Evolutionary conservation across 495 filamentous ascomycete genomes (phyloP).

Genomic region (Saxispiralis lemnorum): DNA sequence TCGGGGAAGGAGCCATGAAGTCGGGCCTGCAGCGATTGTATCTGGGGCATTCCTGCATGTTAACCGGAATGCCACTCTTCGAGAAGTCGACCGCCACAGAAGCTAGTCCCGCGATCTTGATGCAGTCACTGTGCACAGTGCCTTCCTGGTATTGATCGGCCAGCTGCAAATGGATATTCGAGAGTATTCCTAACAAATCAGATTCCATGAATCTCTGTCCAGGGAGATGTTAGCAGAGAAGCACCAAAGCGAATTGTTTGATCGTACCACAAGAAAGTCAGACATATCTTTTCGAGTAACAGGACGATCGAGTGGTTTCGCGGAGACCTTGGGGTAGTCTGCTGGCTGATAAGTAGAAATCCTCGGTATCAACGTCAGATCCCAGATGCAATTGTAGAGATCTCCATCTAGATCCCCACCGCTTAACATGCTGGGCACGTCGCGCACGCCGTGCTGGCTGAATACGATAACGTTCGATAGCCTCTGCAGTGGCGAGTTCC

Average conservation of each 20-base stretch:
- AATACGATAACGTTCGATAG: slow-evolving; percentile 65
- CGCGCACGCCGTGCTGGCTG: slow-evolving; percentile 46
- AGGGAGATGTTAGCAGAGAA: background rate
- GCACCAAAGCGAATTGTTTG: background rate
- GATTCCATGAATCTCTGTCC: slow-evolving; percentile 49
- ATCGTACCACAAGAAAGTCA: slow-evolving; percentile 44
- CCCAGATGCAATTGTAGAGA: slow-evolving; percentile 58
- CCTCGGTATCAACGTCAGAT: slow-evolving; percentile 28
- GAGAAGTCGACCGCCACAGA: slow-evolving; percentile 71
- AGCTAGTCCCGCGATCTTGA: slow-evolving; percentile 47
- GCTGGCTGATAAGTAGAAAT: slow-evolving; percentile 35
- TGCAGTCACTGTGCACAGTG: slow-evolving; percentile 38
- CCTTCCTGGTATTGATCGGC: slow-evolving; percentile 44
- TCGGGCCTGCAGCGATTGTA: slow-evolving; percentile 34
- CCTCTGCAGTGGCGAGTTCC: slow-evolving; percentile 37
- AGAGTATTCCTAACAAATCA: slow-evolving; percentile 55
- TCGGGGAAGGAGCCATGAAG: slow-evolving; percentile 51
- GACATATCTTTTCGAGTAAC: slow-evolving; percentile 47
- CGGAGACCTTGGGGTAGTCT: slow-evolving; percentile 41
- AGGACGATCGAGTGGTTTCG: slow-evolving; percentile 36
- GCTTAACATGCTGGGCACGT: slow-evolving; percentile 56
- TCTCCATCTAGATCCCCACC: slow-evolving; percentile 78
- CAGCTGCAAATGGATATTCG: slow-evolving; percentile 45
- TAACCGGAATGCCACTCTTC: slow-evolving; percentile 56
- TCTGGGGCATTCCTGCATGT: slow-evolving; percentile 28